These are phyloP conservation scores for Arabidopsis hybrid DNA, from an alignment of 441 rosid genomes.

Conservation along the genomic window DNA sequence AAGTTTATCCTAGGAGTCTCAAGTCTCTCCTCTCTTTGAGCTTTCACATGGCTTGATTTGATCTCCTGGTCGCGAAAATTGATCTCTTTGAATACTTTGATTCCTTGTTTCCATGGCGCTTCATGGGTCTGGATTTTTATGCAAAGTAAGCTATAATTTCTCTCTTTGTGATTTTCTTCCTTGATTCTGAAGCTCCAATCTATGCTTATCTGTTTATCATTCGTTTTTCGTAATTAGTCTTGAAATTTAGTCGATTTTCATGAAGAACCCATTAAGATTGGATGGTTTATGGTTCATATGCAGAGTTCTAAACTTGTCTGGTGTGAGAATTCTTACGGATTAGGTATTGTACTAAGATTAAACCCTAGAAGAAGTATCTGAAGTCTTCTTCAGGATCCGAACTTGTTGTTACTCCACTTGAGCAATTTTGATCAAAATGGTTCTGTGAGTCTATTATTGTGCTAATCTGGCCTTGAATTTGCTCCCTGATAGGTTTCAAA, in stretches of 20 bases:
- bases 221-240: background rate
- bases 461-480: background rate
- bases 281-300: background rate
- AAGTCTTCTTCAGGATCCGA: conserved; percentile 13
- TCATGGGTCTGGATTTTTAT: conserved; percentile 49
- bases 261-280: background rate
- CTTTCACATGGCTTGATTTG: conserved; percentile 10
- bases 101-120: conserved; percentile 51
- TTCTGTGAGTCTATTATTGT: background rate
- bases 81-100: conserved; percentile 10
- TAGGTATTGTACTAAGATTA: conserved; percentile 16
- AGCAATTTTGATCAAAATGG: background rate
- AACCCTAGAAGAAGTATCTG: background rate
- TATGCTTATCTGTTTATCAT: background rate
- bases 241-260: conserved; percentile 9
- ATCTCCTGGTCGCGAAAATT: background rate
- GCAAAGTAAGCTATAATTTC: conserved; percentile 49
- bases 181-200: conserved; percentile 1
- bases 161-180: conserved; percentile 13
- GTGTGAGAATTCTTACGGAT: background rate
- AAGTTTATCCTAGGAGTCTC: background rate
- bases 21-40: background rate
- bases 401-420: background rate
- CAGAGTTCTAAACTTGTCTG: background rate
- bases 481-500: conserved; percentile 51